A percentile compares a stretch with the other conserved stretches of the same genome.
Conservation (phyloP, 305 asterid species). For the Petunia hybrid region DNA sequence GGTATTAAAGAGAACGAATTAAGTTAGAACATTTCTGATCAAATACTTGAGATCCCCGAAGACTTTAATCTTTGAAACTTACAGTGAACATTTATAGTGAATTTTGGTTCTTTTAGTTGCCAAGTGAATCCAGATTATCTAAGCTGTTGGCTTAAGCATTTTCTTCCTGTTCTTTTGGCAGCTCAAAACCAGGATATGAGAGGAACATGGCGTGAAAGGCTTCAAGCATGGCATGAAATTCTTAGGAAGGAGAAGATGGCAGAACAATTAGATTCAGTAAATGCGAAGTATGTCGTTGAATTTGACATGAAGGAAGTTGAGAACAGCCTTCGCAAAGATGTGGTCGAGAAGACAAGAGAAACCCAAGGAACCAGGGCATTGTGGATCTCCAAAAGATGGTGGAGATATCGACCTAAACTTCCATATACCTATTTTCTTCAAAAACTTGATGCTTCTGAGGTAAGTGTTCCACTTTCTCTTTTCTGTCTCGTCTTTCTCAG, state of each 20-base stretch:
- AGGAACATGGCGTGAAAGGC: slow-evolving; percentile 96
- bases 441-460: slow-evolving; percentile 97
- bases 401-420: slow-evolving; percentile 99
- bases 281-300: slow-evolving; percentile 84
- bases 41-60: neutral
- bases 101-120: neutral
- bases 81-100: neutral
- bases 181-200: slow-evolving; percentile 59
- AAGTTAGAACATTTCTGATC: slow-evolving; percentile 1
- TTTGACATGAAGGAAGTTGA: slow-evolving; percentile 99
- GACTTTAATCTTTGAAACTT: neutral
- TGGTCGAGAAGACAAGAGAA: slow-evolving; percentile 69
- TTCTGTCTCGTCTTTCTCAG: slow-evolving; percentile 31
- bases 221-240: slow-evolving; percentile 80
- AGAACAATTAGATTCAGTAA: slow-evolving; percentile 70
- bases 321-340: slow-evolving; percentile 88
- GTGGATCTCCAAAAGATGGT: slow-evolving; percentile 99
- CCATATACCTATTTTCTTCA: slow-evolving; percentile 96
- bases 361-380: slow-evolving; percentile 78
- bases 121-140: neutral
- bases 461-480: slow-evolving; percentile 40
- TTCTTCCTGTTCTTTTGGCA: slow-evolving; percentile 43
- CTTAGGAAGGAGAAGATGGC: slow-evolving; percentile 79
- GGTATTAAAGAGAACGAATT: slow-evolving; percentile 18
- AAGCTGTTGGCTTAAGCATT: slow-evolving; percentile 33